Evolutionary conservation across 2,329 filamentous ascomycete genomes (phyloP), one percentile per base, ranked within the genome.

Genomic region (Aspergillus puulaauensis): DNA sequence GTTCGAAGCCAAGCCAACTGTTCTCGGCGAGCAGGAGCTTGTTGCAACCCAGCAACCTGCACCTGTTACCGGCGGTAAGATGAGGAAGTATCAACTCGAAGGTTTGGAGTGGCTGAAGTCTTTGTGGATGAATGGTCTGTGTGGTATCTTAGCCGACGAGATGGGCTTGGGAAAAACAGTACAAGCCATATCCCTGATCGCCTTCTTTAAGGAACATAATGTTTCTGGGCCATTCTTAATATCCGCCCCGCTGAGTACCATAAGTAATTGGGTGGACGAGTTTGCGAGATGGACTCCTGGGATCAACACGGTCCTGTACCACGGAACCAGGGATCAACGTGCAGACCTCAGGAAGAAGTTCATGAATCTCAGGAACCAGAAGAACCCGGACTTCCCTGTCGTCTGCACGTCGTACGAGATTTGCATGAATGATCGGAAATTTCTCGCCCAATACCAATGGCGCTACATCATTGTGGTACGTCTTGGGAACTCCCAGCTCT

Each of bases 351-450:
- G 92, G 60, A 82, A 80, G 45, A 88, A 84, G n/a, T 78, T 83
- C 40, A 84, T 98, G 67, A 87, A 87, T 71, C 84, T 77, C 50
- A 70, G 83, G 44, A 79, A 91, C 60, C 85, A 93, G 14, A 83
- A 86, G 12, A 83, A 87, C 0, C 77, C 83, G 1, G 83, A 88
- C 46, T 99, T 98, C 61, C 95, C 95, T 0, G 88, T 99, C 0
- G 90, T 98, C 0, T 93, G 93, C 68, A 99, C 95, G 0, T 96
- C 89, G 40, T 98, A 98, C 67, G 95, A 99, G 71, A 97, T 99
- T 70, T 93, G 96, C 54, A 88, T 99, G 76, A 88, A 91, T 66
- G 95, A 99, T 70, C 86, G 90, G 39, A 89, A 91, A 52, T 88
- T 88, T 37, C 78, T 99, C 5, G 86, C 87, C 0, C 88, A 89